phyloP scores from a whole-genome alignment of 2,329 filamentous ascomycete genomes.

The Lojkania enalia region DNA sequence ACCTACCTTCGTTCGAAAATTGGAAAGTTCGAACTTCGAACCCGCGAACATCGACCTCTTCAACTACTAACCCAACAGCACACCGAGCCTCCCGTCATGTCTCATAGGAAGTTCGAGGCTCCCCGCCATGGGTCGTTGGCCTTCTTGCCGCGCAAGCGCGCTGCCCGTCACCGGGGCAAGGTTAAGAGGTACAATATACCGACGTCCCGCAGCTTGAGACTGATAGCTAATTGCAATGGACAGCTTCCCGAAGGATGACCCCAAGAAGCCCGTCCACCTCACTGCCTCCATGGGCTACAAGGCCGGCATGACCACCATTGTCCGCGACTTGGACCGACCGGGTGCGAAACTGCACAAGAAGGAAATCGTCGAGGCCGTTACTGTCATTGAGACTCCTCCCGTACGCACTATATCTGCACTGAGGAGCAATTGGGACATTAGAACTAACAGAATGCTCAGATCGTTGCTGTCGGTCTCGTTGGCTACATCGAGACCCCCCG shows the following conservation, averaged over 20 bases:
- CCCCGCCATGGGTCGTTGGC: constrained; percentile 83
- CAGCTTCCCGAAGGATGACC: constrained; percentile 99
- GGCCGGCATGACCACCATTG: constrained; percentile 99
- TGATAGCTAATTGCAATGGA: constrained; percentile 27
- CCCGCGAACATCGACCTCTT: no score
- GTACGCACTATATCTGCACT: constrained; percentile 67
- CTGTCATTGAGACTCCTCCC: constrained; percentile 51
- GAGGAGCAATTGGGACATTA: constrained; percentile 58
- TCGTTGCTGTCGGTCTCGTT: constrained; percentile 99
- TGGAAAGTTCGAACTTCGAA: constrained; percentile 24
- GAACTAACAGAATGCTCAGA: constrained; percentile 61
- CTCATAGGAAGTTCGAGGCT: constrained; percentile 76
- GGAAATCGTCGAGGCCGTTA: constrained; percentile 50
- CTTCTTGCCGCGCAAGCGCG: constrained; percentile 72
- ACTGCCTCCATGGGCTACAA: constrained; percentile 99
- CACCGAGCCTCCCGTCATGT: constrained; percentile 47
- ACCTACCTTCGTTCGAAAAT: neutral
- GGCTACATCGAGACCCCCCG: constrained; percentile 99
- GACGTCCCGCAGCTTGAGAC: constrained; percentile 18
- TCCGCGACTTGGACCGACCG: constrained; percentile 97
- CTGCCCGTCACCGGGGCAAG: constrained; percentile 91
- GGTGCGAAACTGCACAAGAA: constrained; percentile 99
- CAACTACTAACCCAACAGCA: constrained; percentile 41
- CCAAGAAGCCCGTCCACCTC: constrained; percentile 99
- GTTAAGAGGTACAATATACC: constrained; percentile 83